Conservation (phyloP, 2,329 filamentous ascomycete species). For the Colletotrichum phormii region DNA sequence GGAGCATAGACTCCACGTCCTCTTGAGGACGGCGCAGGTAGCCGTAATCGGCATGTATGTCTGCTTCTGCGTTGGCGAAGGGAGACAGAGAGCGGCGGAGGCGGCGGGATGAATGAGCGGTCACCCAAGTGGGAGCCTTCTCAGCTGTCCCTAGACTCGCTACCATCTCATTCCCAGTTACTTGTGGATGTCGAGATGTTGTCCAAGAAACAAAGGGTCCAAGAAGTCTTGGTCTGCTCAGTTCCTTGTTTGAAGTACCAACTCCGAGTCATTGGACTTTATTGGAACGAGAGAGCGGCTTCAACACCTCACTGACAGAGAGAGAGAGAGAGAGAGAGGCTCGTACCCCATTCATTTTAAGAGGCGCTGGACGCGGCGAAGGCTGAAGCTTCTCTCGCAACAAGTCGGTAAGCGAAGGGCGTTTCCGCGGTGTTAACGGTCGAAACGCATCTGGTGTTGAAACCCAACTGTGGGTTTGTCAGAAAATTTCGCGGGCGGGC, state of each 20-base stretch:
- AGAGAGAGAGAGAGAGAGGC: too few relatives aligned
- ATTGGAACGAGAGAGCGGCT: background rate
- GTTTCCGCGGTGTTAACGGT: constrained; percentile 21
- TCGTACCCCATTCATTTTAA: background rate
- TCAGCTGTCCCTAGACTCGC: background rate
- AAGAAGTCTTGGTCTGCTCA: background rate
- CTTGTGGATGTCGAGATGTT: background rate
- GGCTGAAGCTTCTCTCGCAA: background rate
- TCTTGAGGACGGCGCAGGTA: background rate
- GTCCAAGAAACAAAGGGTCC: background rate
- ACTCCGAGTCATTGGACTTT: background rate
- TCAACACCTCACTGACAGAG: background rate
- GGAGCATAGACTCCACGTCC: background rate
- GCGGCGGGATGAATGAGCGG: background rate
- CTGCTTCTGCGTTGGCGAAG: background rate
- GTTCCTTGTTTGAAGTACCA: background rate
- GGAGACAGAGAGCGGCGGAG: background rate
- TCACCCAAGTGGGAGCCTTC: background rate
- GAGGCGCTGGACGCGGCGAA: constrained; percentile 12
- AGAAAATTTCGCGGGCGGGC: constrained; percentile 10
- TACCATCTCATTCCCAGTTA: background rate
- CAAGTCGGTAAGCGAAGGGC: constrained; percentile 11
- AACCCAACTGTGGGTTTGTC: constrained; percentile 26
- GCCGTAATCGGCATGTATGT: constrained; percentile 4
- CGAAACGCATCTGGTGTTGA: constrained; percentile 16